Conservation (phyloP, 306 rosid species). For the Alnus glutinosa region DNA sequence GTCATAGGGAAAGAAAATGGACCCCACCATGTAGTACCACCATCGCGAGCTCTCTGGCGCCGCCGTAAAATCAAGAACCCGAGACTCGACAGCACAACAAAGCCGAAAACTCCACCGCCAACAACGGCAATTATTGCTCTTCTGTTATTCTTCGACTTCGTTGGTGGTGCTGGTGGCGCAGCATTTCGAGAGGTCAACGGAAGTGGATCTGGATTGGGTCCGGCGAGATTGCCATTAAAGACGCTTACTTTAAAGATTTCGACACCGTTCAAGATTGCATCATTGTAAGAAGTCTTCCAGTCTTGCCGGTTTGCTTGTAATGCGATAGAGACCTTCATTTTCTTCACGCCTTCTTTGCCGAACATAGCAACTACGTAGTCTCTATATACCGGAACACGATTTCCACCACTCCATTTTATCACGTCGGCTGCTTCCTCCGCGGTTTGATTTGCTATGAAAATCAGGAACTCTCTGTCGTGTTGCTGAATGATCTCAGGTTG, state of each 20-base stretch:
- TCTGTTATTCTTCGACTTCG: not conserved
- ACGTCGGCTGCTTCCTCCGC: constrained; percentile 30
- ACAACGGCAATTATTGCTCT: not conserved
- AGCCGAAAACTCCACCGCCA: not conserved
- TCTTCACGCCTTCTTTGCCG: not conserved
- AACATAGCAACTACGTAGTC: constrained; percentile 20
- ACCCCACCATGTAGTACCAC: too few relatives aligned
- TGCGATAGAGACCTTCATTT: constrained; percentile 26
- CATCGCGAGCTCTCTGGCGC: not conserved
- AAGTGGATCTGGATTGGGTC: constrained; percentile 41
- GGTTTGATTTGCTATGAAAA: constrained; percentile 31
- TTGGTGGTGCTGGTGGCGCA: not conserved
- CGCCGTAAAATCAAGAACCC: not conserved
- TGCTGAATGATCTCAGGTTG: rapidly evolving
- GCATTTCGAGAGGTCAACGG: not conserved
- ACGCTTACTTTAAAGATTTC: constrained; percentile 54
- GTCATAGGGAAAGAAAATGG: too few relatives aligned
- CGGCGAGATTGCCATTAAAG: constrained; percentile 27
- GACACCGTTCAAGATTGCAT: constrained; percentile 45
- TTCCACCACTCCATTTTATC: constrained; percentile 8
- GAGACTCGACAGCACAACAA: not conserved
- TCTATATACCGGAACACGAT: constrained; percentile 17
- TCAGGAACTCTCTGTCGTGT: constrained; percentile 20
- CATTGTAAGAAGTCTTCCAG: not conserved
- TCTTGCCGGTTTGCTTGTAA: constrained; percentile 21